These are phyloP conservation scores for Deakozyma indianensis DNA, from an alignment of 805 yeast genomes.

Conservation along the genomic window DNA sequence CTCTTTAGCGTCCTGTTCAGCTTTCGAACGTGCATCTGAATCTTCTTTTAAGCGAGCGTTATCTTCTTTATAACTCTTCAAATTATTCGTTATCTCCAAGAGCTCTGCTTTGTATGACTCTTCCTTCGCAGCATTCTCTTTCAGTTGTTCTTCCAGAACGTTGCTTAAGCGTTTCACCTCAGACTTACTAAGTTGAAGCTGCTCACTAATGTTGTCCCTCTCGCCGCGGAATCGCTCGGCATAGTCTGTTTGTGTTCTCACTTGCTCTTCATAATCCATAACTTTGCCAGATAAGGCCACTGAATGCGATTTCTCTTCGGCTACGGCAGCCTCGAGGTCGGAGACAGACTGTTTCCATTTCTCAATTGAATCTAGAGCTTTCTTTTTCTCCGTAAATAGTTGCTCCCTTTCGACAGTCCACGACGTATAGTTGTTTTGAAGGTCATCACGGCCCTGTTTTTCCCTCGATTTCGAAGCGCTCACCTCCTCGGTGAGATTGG, in stretches of 20 bases:
- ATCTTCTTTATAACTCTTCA: conserved; percentile 14
- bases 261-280: conserved; percentile 20
- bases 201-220: conserved; percentile 10
- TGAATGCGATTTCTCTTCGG: conserved; percentile 14
- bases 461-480: conserved; percentile 11
- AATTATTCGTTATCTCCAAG: conserved; percentile 18
- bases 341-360: conserved; percentile 11
- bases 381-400: conserved; percentile 14
- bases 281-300: conserved; percentile 11
- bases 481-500: conserved; percentile 16
- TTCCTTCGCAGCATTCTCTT: neutral
- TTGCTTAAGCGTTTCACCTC: conserved; percentile 6
- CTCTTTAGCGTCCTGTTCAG: conserved; percentile 39
- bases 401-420: conserved; percentile 12
- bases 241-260: conserved; percentile 13
- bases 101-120: conserved; percentile 8
- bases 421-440: conserved; percentile 6
- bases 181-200: conserved; percentile 21
- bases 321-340: conserved; percentile 21
- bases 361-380: conserved; percentile 10
- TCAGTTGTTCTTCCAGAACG: conserved; percentile 2
- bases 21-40: conserved; percentile 19
- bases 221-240: conserved; percentile 14
- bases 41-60: conserved; percentile 16
- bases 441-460: neutral